These are phyloP conservation scores for Phytophthora vignae DNA, from an alignment of 352 stramenopile species.

Conservation along the genomic window DNA sequence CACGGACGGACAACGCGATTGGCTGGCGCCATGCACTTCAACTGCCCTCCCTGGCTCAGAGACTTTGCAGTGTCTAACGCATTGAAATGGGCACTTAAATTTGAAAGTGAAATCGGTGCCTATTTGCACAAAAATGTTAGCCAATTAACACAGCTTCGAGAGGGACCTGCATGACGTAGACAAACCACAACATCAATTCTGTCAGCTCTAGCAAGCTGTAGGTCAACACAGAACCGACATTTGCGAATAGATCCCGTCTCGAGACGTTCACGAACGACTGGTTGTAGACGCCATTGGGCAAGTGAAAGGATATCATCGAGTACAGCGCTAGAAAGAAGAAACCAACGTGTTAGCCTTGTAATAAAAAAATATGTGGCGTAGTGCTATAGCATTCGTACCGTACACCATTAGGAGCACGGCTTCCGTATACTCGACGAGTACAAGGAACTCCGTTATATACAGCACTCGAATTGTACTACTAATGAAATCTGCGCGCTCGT, in stretches of 20 bases:
- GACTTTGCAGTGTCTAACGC: too few species aligned
- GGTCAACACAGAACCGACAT: neutral
- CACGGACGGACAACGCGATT: neutral
- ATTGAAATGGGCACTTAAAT: too few species aligned
- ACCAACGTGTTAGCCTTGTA: neutral
- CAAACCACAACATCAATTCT: conserved; percentile 28
- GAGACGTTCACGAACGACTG: neutral
- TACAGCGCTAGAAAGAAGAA: neutral
- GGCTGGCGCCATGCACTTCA: neutral
- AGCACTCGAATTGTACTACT: conserved; percentile 30
- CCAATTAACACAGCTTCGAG: conserved; percentile 4
- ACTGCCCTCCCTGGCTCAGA: too few species aligned
- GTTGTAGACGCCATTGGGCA: conserved; percentile 2
- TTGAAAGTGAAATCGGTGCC: conserved; percentile 26
- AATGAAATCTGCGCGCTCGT: conserved; percentile 26
- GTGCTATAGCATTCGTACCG: conserved; percentile 6
- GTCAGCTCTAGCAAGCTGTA: conserved; percentile 25
- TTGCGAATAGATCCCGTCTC: neutral
- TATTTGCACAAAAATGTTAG: neutral
- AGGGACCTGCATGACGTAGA: conserved; percentile 22
- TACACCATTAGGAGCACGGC: conserved; percentile 42
- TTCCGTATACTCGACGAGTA: conserved; percentile 44
- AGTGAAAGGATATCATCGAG: conserved; percentile 4
- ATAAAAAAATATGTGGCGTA: too few species aligned
- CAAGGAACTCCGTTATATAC: conserved; percentile 41